Percentiles rank a stretch among this genome's conserved stretches.
phyloP scores from a whole-genome alignment of 2,329 filamentous ascomycete species.

The Diplodia corticola region DNA sequence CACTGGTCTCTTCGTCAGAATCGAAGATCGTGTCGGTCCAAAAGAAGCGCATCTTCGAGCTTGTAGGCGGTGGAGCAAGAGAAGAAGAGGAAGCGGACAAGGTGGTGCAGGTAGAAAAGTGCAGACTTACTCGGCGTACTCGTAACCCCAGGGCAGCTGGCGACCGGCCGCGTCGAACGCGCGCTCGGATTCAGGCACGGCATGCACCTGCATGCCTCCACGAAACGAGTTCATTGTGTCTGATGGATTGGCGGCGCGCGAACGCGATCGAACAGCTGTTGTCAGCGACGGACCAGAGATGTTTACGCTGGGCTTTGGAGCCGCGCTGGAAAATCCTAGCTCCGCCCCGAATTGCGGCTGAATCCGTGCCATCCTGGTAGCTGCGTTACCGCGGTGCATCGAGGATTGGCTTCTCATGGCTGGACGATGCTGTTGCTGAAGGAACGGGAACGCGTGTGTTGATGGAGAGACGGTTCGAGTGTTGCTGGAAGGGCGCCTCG shows the following conservation, averaged over 20 bases:
- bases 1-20: conserved; percentile 29
- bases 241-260: conserved; percentile 7
- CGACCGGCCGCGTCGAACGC: conserved; percentile 60
- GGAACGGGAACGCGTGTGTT: background rate
- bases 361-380: conserved; percentile 10
- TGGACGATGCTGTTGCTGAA: background rate
- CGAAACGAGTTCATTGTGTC: conserved; percentile 23
- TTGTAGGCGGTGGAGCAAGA: background rate
- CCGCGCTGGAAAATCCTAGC: conserved; percentile 18
- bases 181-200: conserved; percentile 63
- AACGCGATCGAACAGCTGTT: conserved; percentile 4
- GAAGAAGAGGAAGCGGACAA: background rate
- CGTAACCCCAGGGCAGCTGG: conserved; percentile 63
- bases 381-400: background rate
- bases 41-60: conserved; percentile 10
- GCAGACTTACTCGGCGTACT: conserved; percentile 59
- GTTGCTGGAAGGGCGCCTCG: background rate
- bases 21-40: conserved; percentile 25
- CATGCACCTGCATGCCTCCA: conserved; percentile 63
- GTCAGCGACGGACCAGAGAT: background rate
- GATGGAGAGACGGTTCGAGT: background rate
- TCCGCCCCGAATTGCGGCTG: conserved; percentile 16
- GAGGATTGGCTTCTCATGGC: background rate
- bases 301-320: conserved; percentile 11
- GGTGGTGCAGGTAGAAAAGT: background rate